phyloP scores from a whole-genome alignment of 805 yeast species.

The Candida berthetii region DNA sequence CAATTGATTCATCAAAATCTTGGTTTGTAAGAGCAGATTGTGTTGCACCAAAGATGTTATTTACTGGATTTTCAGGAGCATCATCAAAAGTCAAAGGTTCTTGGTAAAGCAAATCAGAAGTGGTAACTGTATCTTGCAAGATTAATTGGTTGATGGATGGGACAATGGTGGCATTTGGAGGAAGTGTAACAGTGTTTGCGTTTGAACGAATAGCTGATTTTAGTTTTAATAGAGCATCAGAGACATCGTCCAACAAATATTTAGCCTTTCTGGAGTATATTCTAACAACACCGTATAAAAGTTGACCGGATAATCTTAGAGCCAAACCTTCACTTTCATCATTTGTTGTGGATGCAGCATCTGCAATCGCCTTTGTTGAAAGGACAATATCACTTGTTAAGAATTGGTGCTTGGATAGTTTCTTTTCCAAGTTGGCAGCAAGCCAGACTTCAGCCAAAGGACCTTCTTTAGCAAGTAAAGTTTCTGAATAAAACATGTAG shows the following conservation, averaged over 20 bases:
- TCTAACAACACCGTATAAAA: conserved; percentile 79
- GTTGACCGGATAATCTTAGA: conserved; percentile 76
- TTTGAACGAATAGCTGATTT: conserved; percentile 56
- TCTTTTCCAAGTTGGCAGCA: conserved; percentile 83
- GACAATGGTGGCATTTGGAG: conserved; percentile 54
- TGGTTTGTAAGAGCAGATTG: conserved; percentile 9
- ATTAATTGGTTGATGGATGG: conserved; percentile 54
- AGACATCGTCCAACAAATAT: conserved; percentile 76
- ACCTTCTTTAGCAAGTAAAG: conserved; percentile 60
- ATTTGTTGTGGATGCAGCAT: conserved; percentile 26
- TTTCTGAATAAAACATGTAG: conserved; percentile 43
- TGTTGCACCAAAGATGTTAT: conserved; percentile 10
- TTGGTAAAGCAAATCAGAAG: conserved; percentile 63
- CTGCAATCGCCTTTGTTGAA: conserved; percentile 60
- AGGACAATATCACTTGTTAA: conserved; percentile 65
- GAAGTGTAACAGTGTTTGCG: conserved; percentile 44
- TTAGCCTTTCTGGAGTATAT: conserved; percentile 84
- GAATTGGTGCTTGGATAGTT: conserved; percentile 64
- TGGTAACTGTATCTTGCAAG: conserved; percentile 74
- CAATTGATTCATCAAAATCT: conserved; percentile 54
- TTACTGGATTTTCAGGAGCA: conserved; percentile 9
- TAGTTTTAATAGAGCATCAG: conserved; percentile 65
- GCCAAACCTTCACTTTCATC: conserved; percentile 54
- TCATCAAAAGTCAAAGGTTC: conserved; percentile 41
- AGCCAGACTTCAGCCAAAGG: conserved; percentile 90